Evolutionary conservation across 441 rosid species (phyloP).

Genomic region (Gossypium aridum): DNA sequence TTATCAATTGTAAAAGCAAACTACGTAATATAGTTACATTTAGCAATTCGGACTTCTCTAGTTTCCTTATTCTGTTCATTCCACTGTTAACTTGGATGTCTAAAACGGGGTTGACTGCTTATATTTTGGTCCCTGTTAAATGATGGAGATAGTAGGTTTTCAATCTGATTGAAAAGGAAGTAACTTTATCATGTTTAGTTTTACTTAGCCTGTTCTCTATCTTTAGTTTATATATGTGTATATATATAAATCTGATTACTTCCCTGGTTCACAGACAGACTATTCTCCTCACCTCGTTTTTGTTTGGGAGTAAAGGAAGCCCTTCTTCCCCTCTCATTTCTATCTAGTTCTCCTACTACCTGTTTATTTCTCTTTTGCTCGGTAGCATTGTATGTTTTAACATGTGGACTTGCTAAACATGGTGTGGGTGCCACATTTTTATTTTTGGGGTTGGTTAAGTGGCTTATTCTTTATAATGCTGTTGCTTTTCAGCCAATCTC

Average conservation of each 20-base stretch:
- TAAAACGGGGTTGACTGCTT: not conserved
- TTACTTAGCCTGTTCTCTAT: not conserved
- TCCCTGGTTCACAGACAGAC: not conserved
- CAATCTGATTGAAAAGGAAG: constrained; percentile 6
- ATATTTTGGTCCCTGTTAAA: not conserved
- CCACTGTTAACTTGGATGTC: not conserved
- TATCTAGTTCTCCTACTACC: not conserved
- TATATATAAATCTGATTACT: not conserved
- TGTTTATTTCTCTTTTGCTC: not conserved
- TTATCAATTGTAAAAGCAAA: not conserved
- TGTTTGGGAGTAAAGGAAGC: not conserved
- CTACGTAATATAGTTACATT: constrained; percentile 3
- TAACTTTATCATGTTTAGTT: not conserved
- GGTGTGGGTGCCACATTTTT: not conserved
- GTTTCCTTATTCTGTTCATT: constrained; percentile 2
- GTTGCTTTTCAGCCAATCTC: constrained; percentile 56
- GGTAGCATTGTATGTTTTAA: not conserved
- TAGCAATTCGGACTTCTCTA: constrained; percentile 3
- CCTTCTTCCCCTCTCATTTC: not conserved
- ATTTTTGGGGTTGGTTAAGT: not conserved
- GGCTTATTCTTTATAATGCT: constrained; percentile 11
- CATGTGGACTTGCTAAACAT: not conserved
- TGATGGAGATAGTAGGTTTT: constrained; percentile 5
- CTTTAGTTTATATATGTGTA: no score
- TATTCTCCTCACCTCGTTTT: not conserved